Evolutionary conservation across 2,329 filamentous ascomycete species (phyloP).

Genomic region (Pseudophaeomoniella oleicola): DNA sequence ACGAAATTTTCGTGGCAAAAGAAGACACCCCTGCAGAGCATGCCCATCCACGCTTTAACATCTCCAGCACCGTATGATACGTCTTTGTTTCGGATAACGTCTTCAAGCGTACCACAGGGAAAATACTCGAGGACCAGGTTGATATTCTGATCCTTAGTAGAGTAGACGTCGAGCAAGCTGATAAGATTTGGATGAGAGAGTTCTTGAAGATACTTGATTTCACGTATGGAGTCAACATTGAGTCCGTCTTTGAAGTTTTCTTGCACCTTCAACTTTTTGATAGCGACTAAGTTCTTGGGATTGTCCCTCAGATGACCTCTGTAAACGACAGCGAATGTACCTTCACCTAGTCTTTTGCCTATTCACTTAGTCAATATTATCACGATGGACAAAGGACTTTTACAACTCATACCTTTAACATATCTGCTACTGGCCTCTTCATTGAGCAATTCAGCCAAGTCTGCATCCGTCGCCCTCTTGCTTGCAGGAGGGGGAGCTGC

Average conservation of each 20-base stretch:
- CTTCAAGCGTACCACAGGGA: constrained; percentile 85
- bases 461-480: constrained; percentile 16
- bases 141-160: constrained; percentile 89
- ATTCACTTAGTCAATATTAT: constrained; percentile 7
- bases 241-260: constrained; percentile 65
- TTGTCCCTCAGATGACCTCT: constrained; percentile 64
- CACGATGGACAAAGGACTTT: no score
- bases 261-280: constrained; percentile 37
- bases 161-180: constrained; percentile 80
- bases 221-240: constrained; percentile 84
- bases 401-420: constrained; percentile 51
- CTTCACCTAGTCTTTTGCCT: constrained; percentile 87
- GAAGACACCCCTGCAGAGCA: constrained; percentile 85
- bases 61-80: constrained; percentile 77
- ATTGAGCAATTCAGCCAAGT: constrained; percentile 61
- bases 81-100: constrained; percentile 75
- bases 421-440: constrained; percentile 77
- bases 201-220: constrained; percentile 91
- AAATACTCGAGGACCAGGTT: constrained; percentile 91
- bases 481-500: constrained; percentile 8
- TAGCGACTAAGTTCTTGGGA: constrained; percentile 61
- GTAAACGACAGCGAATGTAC: constrained; percentile 94
- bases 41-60: constrained; percentile 97
- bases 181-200: constrained; percentile 93
- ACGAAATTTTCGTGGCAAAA: constrained; percentile 95